Conservation (phyloP, 192 early-diverging fungal species). For the Neocallimastix lanati region DNA sequence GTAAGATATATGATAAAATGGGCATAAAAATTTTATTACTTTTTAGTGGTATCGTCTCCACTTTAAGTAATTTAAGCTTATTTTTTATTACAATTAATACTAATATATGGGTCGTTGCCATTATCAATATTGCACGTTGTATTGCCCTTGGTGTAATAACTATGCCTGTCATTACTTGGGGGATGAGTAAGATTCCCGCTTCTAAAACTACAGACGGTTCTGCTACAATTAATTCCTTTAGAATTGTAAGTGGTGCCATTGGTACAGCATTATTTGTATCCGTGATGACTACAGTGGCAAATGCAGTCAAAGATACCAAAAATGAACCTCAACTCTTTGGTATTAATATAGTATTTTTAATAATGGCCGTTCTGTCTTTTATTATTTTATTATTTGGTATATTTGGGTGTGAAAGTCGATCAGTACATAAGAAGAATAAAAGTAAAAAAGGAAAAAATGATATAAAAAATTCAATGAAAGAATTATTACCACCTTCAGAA, state of each 20-base stretch:
- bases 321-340: neutral
- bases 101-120: too few species aligned
- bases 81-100: neutral
- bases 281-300: neutral
- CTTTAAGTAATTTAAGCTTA: neutral
- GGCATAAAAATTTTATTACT: neutral
- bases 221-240: neutral
- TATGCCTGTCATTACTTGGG: neutral
- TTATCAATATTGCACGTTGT: neutral
- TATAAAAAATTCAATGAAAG: too few species aligned
- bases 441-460: too few species aligned
- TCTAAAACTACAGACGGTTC: neutral
- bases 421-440: neutral
- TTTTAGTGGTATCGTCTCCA: neutral
- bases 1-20: too few species aligned
- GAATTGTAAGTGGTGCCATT: neutral
- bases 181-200: neutral
- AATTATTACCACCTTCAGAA: too few species aligned
- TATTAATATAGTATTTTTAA: neutral
- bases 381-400: too few species aligned
- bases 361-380: neutral
- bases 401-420: neutral
- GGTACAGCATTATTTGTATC: neutral
- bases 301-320: neutral
- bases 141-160: neutral